phyloP scores from a whole-genome alignment of 352 stramenopile species.

The Phytophthora sp. region DNA sequence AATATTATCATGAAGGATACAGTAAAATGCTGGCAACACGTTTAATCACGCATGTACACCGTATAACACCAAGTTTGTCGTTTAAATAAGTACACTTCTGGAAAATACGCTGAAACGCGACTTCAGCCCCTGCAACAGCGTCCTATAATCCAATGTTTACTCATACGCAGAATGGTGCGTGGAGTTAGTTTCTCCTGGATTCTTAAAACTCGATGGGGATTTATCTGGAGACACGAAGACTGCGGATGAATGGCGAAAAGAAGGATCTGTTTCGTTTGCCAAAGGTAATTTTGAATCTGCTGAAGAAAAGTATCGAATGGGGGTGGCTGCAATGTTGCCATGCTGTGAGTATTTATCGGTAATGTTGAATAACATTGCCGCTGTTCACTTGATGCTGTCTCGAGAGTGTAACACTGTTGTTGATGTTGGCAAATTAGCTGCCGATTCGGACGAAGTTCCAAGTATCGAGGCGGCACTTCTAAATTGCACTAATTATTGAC shows the following conservation, averaged over 20 bases:
- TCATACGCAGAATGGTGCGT: constrained; percentile 31
- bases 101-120: no score
- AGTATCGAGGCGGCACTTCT: constrained; percentile 20
- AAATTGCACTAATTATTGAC: constrained; percentile 33
- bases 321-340: not conserved
- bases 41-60: no score
- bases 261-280: constrained; percentile 20
- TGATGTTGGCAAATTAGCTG: not conserved
- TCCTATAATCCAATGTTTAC: no score
- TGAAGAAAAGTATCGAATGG: constrained; percentile 27
- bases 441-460: not conserved
- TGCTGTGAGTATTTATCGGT: constrained; percentile 15
- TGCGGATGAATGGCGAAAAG: constrained; percentile 21
- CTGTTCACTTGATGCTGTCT: constrained; percentile 29
- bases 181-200: no score
- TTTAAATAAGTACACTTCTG: no score
- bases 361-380: constrained; percentile 37
- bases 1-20: not conserved
- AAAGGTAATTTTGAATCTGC: constrained; percentile 12
- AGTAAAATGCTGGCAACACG: no score
- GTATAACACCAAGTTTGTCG: no score
- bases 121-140: no score
- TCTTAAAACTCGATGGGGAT: not conserved
- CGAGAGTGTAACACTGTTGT: no score
- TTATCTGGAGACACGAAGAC: not conserved